These are phyloP conservation scores for Glebionis coronaria DNA, from an alignment of 129 eudicot species.

Conservation along the genomic window DNA sequence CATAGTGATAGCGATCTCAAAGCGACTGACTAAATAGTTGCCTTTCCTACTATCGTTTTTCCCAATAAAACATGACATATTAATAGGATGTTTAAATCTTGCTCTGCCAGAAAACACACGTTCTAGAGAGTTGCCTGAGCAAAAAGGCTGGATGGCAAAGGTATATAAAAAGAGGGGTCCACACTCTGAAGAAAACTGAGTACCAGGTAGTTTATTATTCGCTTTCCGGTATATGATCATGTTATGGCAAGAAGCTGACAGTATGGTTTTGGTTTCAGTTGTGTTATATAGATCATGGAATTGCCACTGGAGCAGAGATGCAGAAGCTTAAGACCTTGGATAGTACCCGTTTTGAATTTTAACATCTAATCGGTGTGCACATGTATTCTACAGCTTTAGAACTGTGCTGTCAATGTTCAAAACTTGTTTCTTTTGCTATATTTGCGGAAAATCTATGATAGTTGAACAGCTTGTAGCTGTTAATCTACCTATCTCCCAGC, in stretches of 20 bases:
- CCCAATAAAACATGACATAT: background rate
- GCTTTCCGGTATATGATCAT: too few relatives aligned
- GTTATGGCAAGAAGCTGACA: conserved; percentile 14
- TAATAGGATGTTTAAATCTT: background rate
- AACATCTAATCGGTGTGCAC: conserved; percentile 19
- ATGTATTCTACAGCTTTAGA: background rate
- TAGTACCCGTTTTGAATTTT: conserved; percentile 50
- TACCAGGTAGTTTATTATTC: conserved; percentile 57
- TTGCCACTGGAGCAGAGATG: conserved; percentile 64
- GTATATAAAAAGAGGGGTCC: conserved; percentile 79
- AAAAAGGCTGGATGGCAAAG: conserved; percentile 77
- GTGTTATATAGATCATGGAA: conserved; percentile 84
- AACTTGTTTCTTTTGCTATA: background rate
- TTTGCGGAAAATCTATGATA: background rate
- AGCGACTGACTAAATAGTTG: background rate
- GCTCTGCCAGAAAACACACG: conserved; percentile 52
- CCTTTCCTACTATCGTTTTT: background rate
- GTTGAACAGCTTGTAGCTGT: too few relatives aligned
- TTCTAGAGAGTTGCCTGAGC: conserved; percentile 62
- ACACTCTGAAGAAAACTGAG: conserved; percentile 73
- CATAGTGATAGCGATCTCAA: background rate
- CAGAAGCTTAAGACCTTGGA: conserved; percentile 72
- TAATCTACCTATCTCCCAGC: too few relatives aligned
- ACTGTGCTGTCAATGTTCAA: background rate
- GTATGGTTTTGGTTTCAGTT: conserved; percentile 39